phyloP scores from a whole-genome alignment of 352 stramenopile species.

The Phytopythium mirpurense region DNA sequence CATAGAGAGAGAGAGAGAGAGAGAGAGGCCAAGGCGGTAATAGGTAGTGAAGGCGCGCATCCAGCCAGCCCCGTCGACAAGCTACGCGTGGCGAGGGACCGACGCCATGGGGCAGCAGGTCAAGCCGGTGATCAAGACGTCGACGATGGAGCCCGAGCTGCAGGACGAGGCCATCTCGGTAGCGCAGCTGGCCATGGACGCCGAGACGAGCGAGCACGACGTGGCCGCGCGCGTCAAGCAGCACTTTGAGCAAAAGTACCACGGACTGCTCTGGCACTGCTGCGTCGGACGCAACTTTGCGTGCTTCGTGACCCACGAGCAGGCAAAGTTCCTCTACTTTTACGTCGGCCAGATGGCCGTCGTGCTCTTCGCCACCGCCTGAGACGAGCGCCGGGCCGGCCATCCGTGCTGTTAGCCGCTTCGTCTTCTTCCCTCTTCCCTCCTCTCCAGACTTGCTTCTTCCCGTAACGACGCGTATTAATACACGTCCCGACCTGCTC shows the following conservation, averaged over 20 bases:
- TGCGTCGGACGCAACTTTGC: slow-evolving; percentile 93
- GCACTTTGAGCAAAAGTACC: slow-evolving; percentile 91
- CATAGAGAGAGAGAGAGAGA: neutral
- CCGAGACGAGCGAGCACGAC: slow-evolving; percentile 80
- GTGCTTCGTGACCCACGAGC: slow-evolving; percentile 92
- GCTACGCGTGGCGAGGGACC: neutral
- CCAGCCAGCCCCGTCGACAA: too few relatives aligned
- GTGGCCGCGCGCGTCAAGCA: slow-evolving; percentile 90
- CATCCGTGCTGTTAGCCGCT: too few relatives aligned
- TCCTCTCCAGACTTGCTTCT: too few relatives aligned
- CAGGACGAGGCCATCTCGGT: slow-evolving; percentile 82
- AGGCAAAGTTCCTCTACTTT: slow-evolving; percentile 95
- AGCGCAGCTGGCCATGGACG: slow-evolving; percentile 74
- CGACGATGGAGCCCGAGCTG: slow-evolving; percentile 83
- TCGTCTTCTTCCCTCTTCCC: too few relatives aligned
- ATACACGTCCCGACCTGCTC: neutral
- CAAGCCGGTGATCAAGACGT: slow-evolving; percentile 86
- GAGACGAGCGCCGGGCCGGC: slow-evolving; percentile 20
- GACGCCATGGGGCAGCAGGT: slow-evolving; percentile 47
- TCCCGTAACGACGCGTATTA: slow-evolving; percentile 1
- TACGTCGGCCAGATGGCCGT: slow-evolving; percentile 94
- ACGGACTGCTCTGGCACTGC: slow-evolving; percentile 91
- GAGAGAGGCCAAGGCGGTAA: neutral
- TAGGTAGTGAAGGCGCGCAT: too few relatives aligned
- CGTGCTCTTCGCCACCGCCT: slow-evolving; percentile 83